Conservation (phyloP, 1,284 basidiomycete species). For the Lentinula novae-zelandiae region DNA sequence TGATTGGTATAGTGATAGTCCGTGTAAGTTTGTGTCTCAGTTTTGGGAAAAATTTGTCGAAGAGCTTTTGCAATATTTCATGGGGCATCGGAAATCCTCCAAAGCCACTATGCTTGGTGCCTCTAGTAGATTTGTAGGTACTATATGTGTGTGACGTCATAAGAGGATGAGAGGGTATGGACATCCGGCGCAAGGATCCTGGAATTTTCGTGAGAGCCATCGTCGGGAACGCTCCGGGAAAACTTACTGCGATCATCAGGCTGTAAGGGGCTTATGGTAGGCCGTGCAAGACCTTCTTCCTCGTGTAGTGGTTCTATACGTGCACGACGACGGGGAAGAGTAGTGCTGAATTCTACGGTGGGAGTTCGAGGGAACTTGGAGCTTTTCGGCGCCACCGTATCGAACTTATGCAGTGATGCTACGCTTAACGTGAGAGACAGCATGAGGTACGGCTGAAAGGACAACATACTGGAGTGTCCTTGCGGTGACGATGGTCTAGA, state of each 20-base stretch:
- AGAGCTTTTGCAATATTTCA: conserved; percentile 45
- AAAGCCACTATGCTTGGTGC: conserved; percentile 49
- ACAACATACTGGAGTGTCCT: conserved; percentile 21
- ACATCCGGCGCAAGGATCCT: conserved; percentile 23
- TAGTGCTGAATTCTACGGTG: conserved; percentile 55
- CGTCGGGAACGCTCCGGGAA: neutral
- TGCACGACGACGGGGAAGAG: conserved; percentile 14
- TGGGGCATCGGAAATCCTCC: conserved; percentile 90
- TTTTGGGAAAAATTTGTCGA: conserved; percentile 56
- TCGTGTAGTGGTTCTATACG: conserved; percentile 6
- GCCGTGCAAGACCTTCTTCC: neutral
- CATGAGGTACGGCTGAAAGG: neutral
- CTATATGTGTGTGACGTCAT: conserved; percentile 20
- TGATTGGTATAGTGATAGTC: conserved; percentile 72
- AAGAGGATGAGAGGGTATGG: conserved; percentile 14
- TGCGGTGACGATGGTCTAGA: conserved; percentile 21
- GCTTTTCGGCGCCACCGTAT: conserved; percentile 21
- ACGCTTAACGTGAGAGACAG: conserved; percentile 5
- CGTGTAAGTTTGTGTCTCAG: conserved; percentile 49
- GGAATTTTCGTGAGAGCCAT: conserved; percentile 1
- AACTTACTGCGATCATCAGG: conserved; percentile 24
- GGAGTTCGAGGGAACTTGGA: conserved; percentile 40
- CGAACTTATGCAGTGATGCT: conserved; percentile 31
- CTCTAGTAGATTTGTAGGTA: conserved; percentile 17
- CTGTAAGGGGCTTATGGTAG: conserved; percentile 14